Percentiles rank a stretch among this genome's conserved stretches.
Conservation (phyloP, 257 asterid species). For the Euphrasia confusa region DNA sequence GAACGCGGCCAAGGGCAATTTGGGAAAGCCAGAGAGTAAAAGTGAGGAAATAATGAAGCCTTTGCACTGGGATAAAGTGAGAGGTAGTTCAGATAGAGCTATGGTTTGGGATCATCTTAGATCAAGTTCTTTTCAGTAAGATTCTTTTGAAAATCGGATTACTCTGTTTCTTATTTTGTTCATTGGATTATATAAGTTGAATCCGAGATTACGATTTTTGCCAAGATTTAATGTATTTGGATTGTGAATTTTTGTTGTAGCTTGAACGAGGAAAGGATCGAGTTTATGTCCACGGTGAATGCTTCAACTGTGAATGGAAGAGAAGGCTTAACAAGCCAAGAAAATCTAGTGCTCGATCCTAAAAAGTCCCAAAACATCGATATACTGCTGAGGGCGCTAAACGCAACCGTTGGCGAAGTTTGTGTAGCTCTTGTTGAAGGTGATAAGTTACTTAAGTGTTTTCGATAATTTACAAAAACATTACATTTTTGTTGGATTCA, state of each 20-base stretch:
- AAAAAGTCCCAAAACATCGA: slow-evolving; percentile 81
- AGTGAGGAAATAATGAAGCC: slow-evolving; percentile 49
- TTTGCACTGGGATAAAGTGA: slow-evolving; percentile 89
- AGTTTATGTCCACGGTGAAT: slow-evolving; percentile 52
- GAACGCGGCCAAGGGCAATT: slow-evolving; percentile 25
- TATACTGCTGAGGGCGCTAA: slow-evolving; percentile 63
- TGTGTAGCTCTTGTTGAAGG: slow-evolving; percentile 83
- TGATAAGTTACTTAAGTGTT: slow-evolving; percentile 16
- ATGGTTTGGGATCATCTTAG: slow-evolving; percentile 86
- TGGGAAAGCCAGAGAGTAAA: slow-evolving; percentile 26
- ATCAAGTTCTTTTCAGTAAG: slow-evolving; percentile 74
- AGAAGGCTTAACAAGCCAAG: slow-evolving; percentile 41
- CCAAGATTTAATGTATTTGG: not conserved
- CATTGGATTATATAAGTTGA: not conserved
- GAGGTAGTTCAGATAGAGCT: slow-evolving; percentile 62
- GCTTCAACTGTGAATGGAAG: slow-evolving; percentile 34
- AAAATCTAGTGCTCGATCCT: slow-evolving; percentile 56
- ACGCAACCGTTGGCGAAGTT: slow-evolving; percentile 68
- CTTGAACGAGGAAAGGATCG: slow-evolving; percentile 82
- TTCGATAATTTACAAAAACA: not conserved
- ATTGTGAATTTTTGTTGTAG: slow-evolving; percentile 32
- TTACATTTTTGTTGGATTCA: slow-evolving; percentile 1
- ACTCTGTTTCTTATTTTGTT: not conserved
- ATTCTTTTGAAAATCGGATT: not conserved
- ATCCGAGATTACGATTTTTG: not conserved